phyloP scores from a whole-genome alignment of 768 basidiomycete genomes.

The Phylloporus sp. region DNA sequence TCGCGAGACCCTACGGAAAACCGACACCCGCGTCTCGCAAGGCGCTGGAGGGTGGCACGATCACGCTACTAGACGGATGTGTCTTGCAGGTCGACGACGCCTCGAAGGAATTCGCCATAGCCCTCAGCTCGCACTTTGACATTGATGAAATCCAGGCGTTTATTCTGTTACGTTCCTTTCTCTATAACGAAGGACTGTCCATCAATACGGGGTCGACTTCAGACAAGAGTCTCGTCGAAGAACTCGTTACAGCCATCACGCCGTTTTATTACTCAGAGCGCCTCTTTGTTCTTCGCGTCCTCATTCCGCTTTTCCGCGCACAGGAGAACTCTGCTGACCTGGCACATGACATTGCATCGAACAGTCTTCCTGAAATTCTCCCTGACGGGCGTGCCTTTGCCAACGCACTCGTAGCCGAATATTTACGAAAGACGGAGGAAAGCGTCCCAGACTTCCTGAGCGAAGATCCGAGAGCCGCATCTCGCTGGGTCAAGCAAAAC shows the following conservation, averaged over 20 bases:
- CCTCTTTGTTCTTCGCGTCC: conserved; percentile 61
- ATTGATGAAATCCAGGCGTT: conserved; percentile 83
- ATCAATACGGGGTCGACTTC: conserved; percentile 43
- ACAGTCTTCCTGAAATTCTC: conserved; percentile 56
- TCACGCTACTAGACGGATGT: conserved; percentile 66
- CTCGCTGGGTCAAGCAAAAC: conserved; percentile 73
- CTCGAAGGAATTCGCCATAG: conserved; percentile 65
- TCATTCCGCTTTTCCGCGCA: conserved; percentile 74
- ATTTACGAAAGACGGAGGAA: conserved; percentile 48
- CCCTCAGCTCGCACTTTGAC: conserved; percentile 67
- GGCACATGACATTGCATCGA: conserved; percentile 49
- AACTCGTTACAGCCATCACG: conserved; percentile 60
- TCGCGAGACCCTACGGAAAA: conserved; percentile 63
- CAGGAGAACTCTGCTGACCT: conserved; percentile 55
- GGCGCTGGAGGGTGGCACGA: conserved; percentile 61
- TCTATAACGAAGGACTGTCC: conserved; percentile 73
- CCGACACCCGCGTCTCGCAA: conserved; percentile 66
- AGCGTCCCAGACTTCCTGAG: conserved; percentile 42
- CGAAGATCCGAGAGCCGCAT: conserved; percentile 54
- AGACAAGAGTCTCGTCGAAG: conserved; percentile 33
- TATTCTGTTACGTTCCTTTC: conserved; percentile 68
- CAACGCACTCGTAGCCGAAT: conserved; percentile 55
- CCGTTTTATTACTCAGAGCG: conserved; percentile 83
- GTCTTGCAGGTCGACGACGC: conserved; percentile 59
- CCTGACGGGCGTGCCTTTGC: conserved; percentile 65